Conservation (phyloP, 768 basidiomycete species). For the Trametes gibbosa region DNA sequence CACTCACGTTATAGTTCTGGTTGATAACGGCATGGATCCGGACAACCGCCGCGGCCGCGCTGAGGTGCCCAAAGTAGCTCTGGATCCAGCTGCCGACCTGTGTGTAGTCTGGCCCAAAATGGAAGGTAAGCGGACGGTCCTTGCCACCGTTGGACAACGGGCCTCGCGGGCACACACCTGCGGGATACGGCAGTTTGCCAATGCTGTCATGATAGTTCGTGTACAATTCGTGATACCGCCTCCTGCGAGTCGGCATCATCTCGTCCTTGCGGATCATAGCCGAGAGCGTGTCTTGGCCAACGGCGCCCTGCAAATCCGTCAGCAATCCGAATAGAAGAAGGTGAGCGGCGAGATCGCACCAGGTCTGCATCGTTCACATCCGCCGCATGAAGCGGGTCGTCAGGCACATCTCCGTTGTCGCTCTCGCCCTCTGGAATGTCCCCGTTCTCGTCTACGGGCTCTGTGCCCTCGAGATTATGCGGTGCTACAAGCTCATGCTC, state of each 20-base stretch:
- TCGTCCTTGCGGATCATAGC: constrained; percentile 77
- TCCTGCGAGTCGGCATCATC: constrained; percentile 51
- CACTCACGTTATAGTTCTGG: constrained; percentile 43
- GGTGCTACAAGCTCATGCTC: background rate
- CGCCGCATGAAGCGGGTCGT: background rate
- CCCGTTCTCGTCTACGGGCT: constrained; percentile 1
- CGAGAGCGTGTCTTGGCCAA: constrained; percentile 70
- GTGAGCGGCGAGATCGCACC: constrained; percentile 14
- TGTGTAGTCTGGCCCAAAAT: constrained; percentile 43
- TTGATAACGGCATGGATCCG: constrained; percentile 76
- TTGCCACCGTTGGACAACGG: no score
- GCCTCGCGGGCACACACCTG: constrained; percentile 38
- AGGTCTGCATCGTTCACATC: constrained; percentile 14
- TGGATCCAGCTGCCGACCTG: constrained; percentile 63
- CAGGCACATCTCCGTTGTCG: background rate
- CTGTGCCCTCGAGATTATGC: background rate
- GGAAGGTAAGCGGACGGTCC: background rate
- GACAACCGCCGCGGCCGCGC: constrained; percentile 61
- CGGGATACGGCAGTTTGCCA: constrained; percentile 56
- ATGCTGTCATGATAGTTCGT: constrained; percentile 36
- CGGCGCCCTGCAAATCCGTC: constrained; percentile 47
- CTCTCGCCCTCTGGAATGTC: background rate
- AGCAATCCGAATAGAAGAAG: background rate
- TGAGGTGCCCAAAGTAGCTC: constrained; percentile 51
- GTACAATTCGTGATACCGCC: constrained; percentile 51